A percentile compares a stretch with the other conserved stretches of the same genome.
phyloP scores from a whole-genome alignment of 192 early-diverging fungal genomes.

The Backusella mclennaniae region DNA sequence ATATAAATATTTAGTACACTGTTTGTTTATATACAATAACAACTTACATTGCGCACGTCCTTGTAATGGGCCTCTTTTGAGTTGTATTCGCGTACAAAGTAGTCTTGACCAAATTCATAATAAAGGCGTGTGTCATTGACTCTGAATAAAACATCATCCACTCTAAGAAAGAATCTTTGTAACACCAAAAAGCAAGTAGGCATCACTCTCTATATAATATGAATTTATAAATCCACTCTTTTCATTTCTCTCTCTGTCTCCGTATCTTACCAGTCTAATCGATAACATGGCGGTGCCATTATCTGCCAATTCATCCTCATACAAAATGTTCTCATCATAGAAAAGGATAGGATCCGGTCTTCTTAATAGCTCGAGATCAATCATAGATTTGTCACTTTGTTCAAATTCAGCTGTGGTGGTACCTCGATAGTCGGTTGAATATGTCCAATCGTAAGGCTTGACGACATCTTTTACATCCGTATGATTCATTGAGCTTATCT shows the following conservation, averaged over 20 bases:
- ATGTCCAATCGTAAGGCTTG: slow-evolving; percentile 98
- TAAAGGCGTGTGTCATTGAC: slow-evolving; percentile 90
- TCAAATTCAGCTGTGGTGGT: slow-evolving; percentile 39
- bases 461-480: slow-evolving; percentile 78
- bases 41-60: slow-evolving; percentile 54
- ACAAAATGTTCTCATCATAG: slow-evolving; percentile 93
- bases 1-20: neutral
- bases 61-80: slow-evolving; percentile 64
- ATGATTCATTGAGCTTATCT: slow-evolving; percentile 44
- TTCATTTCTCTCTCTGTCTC: neutral
- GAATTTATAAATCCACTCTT: slow-evolving; percentile 14
- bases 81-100: slow-evolving; percentile 70
- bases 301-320: slow-evolving; percentile 96
- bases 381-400: slow-evolving; percentile 37
- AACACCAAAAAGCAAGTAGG: slow-evolving; percentile 86
- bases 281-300: slow-evolving; percentile 85
- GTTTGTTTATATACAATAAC: neutral
- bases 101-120: slow-evolving; percentile 75
- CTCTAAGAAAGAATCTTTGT: slow-evolving; percentile 85
- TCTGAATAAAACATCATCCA: slow-evolving; percentile 91
- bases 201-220: slow-evolving; percentile 82
- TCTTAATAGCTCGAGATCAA: slow-evolving; percentile 79
- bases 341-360: slow-evolving; percentile 85
- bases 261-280: slow-evolving; percentile 65
- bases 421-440: slow-evolving; percentile 80